A percentile compares a stretch with the other conserved stretches of the same genome.
phyloP scores from a whole-genome alignment of 495 filamentous ascomycete species.

The Aspergillus incahuasiensis region DNA sequence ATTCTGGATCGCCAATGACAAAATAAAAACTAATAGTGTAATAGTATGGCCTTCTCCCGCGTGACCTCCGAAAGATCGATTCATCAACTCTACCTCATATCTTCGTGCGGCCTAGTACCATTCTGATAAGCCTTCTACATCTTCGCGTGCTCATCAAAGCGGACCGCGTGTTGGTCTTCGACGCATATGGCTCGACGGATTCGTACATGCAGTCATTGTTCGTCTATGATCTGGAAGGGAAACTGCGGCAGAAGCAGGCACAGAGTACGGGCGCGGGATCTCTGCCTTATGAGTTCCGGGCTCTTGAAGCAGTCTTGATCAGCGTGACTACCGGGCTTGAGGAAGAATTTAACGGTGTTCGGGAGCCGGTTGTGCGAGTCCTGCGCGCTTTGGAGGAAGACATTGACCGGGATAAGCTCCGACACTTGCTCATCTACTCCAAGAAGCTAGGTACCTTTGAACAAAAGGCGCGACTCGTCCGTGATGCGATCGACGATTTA shows the following conservation, averaged over 20 bases:
- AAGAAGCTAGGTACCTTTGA: conserved; percentile 96
- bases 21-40: background rate
- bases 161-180: conserved; percentile 89
- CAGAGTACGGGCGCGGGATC: conserved; percentile 46
- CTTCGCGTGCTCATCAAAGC: conserved; percentile 91
- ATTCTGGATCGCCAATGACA: conserved; percentile 16
- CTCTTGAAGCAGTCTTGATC: conserved; percentile 51
- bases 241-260: conserved; percentile 52
- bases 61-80: conserved; percentile 95
- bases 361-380: conserved; percentile 85
- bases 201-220: conserved; percentile 94
- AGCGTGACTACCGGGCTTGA: conserved; percentile 80
- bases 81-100: conserved; percentile 98
- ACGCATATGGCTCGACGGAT: conserved; percentile 90
- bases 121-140: conserved; percentile 91
- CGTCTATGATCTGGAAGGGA: conserved; percentile 81
- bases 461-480: conserved; percentile 89
- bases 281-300: conserved; percentile 62
- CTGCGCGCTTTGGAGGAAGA: conserved; percentile 91
- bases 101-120: conserved; percentile 87
- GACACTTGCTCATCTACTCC: conserved; percentile 84
- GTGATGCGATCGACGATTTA: conserved; percentile 92
- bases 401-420: conserved; percentile 89
- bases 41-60: conserved; percentile 90
- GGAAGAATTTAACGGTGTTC: conserved; percentile 85